Conservation (phyloP, 163 green algal species). For the Smithsoniella earleae region DNA sequence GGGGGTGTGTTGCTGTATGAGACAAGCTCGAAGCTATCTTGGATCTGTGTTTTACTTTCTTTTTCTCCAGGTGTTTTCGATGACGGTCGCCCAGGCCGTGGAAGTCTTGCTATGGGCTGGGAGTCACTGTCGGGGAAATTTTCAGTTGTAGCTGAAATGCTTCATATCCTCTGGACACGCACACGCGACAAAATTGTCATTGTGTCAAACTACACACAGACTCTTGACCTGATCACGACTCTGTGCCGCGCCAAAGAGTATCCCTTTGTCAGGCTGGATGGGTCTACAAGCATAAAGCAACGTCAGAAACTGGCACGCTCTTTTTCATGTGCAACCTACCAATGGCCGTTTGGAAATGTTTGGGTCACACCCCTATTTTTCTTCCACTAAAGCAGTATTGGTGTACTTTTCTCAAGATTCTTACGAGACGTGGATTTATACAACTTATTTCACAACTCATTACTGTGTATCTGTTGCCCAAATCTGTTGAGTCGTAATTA, state of each 20-base stretch:
- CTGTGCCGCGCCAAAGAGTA: constrained; percentile 83
- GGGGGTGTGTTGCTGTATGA: background rate
- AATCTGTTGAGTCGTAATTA: too few species aligned
- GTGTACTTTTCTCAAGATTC: too few species aligned
- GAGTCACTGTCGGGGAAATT: constrained; percentile 84
- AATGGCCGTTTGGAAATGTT: too few species aligned
- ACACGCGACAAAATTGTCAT: constrained; percentile 85
- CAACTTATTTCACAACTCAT: too few species aligned
- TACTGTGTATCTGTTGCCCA: too few species aligned
- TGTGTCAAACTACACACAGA: constrained; percentile 97
- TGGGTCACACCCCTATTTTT: too few species aligned
- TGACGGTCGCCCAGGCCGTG: constrained; percentile 48
- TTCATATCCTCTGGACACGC: constrained; percentile 62
- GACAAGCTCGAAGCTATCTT: background rate
- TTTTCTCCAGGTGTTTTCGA: constrained; percentile 82
- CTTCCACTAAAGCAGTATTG: too few species aligned
- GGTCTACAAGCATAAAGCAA: constrained; percentile 83
- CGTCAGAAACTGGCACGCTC: constrained; percentile 79
- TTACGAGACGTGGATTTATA: constrained; percentile 68
- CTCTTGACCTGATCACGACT: constrained; percentile 82
- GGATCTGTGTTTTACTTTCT: too few species aligned
- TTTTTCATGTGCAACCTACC: too few species aligned
- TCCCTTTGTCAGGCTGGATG: constrained; percentile 82
- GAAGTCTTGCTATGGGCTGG: constrained; percentile 58
- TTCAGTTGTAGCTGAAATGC: constrained; percentile 73